These are phyloP conservation scores for Hypoxylon subgilvum DNA, from an alignment of 495 filamentous ascomycete species.

Conservation along the genomic window DNA sequence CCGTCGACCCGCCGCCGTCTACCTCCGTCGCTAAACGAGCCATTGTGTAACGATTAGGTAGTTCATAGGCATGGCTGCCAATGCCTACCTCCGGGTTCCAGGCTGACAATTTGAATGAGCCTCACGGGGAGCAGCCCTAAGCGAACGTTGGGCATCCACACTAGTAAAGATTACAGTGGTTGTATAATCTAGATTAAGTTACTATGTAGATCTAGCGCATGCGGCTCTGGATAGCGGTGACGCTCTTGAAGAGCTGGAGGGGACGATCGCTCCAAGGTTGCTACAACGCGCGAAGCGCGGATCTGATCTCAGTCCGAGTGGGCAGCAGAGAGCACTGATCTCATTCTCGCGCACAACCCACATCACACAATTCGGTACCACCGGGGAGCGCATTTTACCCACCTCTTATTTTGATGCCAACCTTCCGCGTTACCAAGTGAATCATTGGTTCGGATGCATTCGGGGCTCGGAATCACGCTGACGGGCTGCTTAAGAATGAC, in stretches of 20 bases:
- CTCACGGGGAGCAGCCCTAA: not conserved
- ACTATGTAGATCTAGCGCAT: constrained; percentile 23
- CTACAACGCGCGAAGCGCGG: constrained; percentile 3
- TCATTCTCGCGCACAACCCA: not conserved
- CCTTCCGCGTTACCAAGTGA: too few species aligned
- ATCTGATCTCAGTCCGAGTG: constrained; percentile 19
- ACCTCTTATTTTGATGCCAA: too few species aligned
- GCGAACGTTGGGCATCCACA: not conserved
- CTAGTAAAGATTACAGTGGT: not conserved
- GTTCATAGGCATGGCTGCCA: not conserved
- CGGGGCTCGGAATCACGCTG: not conserved
- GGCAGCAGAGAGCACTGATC: constrained; percentile 15
- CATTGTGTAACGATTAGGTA: not conserved
- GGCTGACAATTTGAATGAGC: not conserved
- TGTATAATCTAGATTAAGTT: constrained; percentile 15
- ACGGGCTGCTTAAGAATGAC: not conserved
- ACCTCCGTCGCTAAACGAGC: not conserved
- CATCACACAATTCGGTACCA: not conserved
- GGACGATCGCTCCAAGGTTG: constrained; percentile 30
- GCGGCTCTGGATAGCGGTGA: constrained; percentile 10
- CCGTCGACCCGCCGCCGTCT: too few species aligned
- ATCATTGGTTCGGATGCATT: too few species aligned
- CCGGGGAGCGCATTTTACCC: too few species aligned
- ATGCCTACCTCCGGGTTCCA: not conserved
- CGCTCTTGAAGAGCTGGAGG: constrained; percentile 2